Percentiles rank a stretch among this genome's conserved stretches.
Conservation (phyloP, 169 alveolate genomes). For the Cryptosporidium canis region DNA sequence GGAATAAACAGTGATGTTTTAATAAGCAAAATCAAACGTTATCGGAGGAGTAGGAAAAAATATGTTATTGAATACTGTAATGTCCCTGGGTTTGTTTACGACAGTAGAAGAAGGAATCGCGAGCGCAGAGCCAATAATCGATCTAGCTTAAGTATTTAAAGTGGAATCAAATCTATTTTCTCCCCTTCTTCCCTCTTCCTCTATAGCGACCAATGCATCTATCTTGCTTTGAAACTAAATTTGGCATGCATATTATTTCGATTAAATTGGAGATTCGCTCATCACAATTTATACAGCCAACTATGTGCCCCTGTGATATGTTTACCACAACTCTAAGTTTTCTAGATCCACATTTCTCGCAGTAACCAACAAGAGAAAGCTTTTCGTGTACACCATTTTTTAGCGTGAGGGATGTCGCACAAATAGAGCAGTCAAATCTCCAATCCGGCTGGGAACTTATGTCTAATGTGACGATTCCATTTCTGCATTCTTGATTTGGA, state of each 20-base stretch:
- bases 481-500: constrained; percentile 17
- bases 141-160: background rate
- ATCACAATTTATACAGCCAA: constrained; percentile 45
- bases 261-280: constrained; percentile 5
- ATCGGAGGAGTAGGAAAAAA: constrained; percentile 59
- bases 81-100: constrained; percentile 35
- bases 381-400: background rate
- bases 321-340: background rate
- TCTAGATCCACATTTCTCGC: constrained; percentile 54
- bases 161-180: background rate
- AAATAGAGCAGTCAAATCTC: constrained; percentile 47
- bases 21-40: constrained; percentile 34
- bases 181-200: constrained; percentile 13
- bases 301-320: background rate
- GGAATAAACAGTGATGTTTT: constrained; percentile 75
- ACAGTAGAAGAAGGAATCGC: background rate
- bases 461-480: constrained; percentile 47
- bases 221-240: background rate
- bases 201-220: background rate
- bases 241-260: background rate
- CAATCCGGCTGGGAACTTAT: constrained; percentile 48
- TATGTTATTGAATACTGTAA: constrained; percentile 54
- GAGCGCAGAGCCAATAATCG: background rate
- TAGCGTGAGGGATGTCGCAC: background rate
- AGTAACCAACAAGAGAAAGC: background rate